Evolutionary conservation across 2,329 filamentous ascomycete species (phyloP).

Genomic region (Colletotrichum abscissum): DNA sequence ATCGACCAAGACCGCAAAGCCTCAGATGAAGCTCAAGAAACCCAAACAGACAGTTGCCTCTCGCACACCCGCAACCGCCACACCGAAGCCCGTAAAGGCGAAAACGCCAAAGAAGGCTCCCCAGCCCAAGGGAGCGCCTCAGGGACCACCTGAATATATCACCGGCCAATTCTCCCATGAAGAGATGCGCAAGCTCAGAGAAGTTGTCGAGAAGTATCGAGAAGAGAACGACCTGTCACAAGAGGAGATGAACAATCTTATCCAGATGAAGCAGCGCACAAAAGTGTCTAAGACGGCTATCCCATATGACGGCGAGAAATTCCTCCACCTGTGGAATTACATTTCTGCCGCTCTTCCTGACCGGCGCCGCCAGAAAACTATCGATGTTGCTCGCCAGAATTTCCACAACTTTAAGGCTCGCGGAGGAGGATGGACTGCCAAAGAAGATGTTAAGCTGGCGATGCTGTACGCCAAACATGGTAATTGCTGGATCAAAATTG

Average conservation of each 20-base stretch:
- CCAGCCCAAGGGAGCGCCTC: neutral
- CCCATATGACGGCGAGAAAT: slow-evolving; percentile 44
- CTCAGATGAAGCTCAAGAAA: neutral
- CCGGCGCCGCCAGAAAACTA: slow-evolving; percentile 63
- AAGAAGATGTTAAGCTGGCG: slow-evolving; percentile 67
- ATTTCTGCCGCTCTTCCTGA: slow-evolving; percentile 61
- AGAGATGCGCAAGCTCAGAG: slow-evolving; percentile 54
- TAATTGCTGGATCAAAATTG: slow-evolving; percentile 72
- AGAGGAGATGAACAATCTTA: slow-evolving; percentile 58
- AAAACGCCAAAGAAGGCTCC: neutral
- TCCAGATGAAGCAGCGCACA: slow-evolving; percentile 41
- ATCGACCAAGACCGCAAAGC: neutral
- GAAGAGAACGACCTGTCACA: slow-evolving; percentile 55
- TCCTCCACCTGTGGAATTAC: slow-evolving; percentile 60
- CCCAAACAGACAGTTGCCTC: neutral
- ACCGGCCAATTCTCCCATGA: slow-evolving; percentile 55
- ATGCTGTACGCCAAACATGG: slow-evolving; percentile 58
- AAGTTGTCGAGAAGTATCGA: slow-evolving; percentile 57
- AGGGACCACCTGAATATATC: neutral
- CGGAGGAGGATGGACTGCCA: slow-evolving; percentile 67
- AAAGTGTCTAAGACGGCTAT: slow-evolving; percentile 42
- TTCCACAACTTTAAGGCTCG: slow-evolving; percentile 74
- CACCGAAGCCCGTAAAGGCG: neutral
- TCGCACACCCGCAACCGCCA: neutral
- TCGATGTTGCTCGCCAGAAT: slow-evolving; percentile 67